Percentiles rank a stretch among this genome's conserved stretches.
These are phyloP conservation scores for Pseudophaeomoniella oleicola DNA, from an alignment of 2,329 filamentous ascomycete genomes.

Conservation along the genomic window DNA sequence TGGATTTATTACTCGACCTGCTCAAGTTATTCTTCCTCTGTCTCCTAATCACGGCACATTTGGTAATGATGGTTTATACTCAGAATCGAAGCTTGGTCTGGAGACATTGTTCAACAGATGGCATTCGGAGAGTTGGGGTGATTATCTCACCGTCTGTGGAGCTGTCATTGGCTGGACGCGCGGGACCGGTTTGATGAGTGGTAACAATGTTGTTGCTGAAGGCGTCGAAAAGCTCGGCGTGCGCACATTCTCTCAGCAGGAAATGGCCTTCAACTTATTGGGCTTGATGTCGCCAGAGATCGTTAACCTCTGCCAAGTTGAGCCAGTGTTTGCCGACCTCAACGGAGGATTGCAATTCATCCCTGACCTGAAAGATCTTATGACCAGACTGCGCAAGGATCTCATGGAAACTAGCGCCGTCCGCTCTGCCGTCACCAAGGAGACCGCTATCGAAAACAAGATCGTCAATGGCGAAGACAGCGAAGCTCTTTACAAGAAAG, in stretches of 20 bases:
- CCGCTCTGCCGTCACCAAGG: constrained; percentile 83
- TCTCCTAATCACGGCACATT: constrained; percentile 98
- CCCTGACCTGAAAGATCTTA: constrained; percentile 83
- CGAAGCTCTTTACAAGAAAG: constrained; percentile 88
- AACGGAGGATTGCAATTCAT: constrained; percentile 98
- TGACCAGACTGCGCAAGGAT: constrained; percentile 85
- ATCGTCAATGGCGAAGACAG: constrained; percentile 88
- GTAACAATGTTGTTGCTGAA: constrained; percentile 94
- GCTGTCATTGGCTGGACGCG: constrained; percentile 98
- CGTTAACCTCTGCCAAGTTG: constrained; percentile 85
- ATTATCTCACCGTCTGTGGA: constrained; percentile 96
- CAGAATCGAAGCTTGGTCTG: constrained; percentile 90
- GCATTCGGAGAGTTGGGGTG: constrained; percentile 94
- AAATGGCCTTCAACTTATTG: constrained; percentile 98
- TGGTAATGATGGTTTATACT: constrained; percentile 93
- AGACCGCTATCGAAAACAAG: constrained; percentile 93
- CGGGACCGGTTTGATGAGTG: constrained; percentile 93
- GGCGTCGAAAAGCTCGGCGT: constrained; percentile 94
- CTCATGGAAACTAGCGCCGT: constrained; percentile 93
- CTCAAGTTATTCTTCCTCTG: constrained; percentile 87
- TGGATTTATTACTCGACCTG: constrained; percentile 86
- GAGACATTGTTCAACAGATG: constrained; percentile 98
- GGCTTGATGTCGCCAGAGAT: constrained; percentile 90
- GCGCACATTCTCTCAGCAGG: constrained; percentile 95
- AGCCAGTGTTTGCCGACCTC: constrained; percentile 92